phyloP scores from a whole-genome alignment of 345 rosid species.

The Eucalyptus sp. region DNA sequence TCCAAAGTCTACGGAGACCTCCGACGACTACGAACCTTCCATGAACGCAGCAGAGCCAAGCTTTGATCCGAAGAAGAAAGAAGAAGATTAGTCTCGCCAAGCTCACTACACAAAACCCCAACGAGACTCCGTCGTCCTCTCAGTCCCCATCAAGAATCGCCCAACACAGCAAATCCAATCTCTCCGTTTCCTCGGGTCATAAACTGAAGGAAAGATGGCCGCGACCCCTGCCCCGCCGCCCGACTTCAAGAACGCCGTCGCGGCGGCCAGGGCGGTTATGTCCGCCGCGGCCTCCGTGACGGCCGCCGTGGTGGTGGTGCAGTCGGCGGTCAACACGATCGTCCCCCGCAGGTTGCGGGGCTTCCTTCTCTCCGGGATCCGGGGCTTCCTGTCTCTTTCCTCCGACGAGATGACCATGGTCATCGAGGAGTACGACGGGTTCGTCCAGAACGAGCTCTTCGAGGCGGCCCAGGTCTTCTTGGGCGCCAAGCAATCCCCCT shows the following conservation, averaged over 20 bases:
- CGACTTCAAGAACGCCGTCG: not conserved
- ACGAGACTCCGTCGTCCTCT: not conserved
- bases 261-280: conserved; percentile 28
- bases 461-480: conserved; percentile 34
- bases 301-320: conserved; percentile 37
- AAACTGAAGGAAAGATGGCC: not conserved
- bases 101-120: not conserved
- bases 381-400: conserved; percentile 17
- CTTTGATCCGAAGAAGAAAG: not conserved
- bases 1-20: not conserved
- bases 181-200: not conserved
- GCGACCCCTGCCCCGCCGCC: not conserved
- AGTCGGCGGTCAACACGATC: conserved; percentile 25
- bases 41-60: not conserved
- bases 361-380: conserved; percentile 8
- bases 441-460: conserved; percentile 30
- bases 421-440: conserved; percentile 31
- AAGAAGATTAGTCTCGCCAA: not conserved
- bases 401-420: conserved; percentile 38
- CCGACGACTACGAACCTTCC: not conserved
- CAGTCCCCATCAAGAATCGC: not conserved
- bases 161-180: not conserved
- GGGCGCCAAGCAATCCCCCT: conserved; percentile 27
- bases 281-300: conserved; percentile 52
- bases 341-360: conserved; percentile 27